Conservation (phyloP, 805 yeast genomes). For the Vanderwaltozyma polyspora region DNA sequence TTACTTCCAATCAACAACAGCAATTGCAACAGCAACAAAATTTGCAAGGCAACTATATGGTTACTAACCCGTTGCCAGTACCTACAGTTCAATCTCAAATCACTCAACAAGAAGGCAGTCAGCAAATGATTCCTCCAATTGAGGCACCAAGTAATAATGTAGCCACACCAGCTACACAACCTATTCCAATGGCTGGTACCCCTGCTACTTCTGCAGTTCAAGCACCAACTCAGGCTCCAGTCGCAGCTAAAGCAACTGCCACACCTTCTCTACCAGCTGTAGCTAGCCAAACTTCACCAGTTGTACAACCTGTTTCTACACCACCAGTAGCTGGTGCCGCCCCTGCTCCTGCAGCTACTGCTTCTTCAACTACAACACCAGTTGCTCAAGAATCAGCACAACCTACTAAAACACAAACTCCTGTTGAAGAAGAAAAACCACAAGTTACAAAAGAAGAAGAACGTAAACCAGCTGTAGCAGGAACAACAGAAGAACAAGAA, state of each 20-base stretch:
- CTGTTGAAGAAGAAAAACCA: not conserved
- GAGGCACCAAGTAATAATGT: not conserved
- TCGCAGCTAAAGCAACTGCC: slow-evolving; percentile 24
- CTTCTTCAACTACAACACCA: not conserved
- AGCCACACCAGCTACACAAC: slow-evolving; percentile 1
- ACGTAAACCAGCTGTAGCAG: slow-evolving; percentile 5
- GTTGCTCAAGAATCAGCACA: not conserved
- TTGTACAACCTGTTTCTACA: slow-evolving; percentile 8
- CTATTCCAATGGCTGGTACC: slow-evolving; percentile 4
- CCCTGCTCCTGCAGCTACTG: not conserved
- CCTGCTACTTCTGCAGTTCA: slow-evolving; percentile 6
- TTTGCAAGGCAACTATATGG: not conserved
- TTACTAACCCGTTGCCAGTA: not conserved
- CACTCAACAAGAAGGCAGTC: slow-evolving; percentile 10
- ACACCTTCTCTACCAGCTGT: slow-evolving; percentile 1
- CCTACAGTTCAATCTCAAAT: slow-evolving; percentile 19
- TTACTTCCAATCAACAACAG: not conserved
- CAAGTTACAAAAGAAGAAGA: not conserved
- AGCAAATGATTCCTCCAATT: too few relatives aligned
- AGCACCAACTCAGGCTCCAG: slow-evolving; percentile 4
- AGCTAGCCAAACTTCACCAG: slow-evolving; percentile 13
- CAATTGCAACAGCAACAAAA: not conserved
- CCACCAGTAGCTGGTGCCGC: slow-evolving; percentile 3
- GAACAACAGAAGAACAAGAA: slow-evolving; percentile 11
- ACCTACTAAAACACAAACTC: not conserved